phyloP scores from a whole-genome alignment of 23 red algal species.

The Agarophyton chilense region DNA sequence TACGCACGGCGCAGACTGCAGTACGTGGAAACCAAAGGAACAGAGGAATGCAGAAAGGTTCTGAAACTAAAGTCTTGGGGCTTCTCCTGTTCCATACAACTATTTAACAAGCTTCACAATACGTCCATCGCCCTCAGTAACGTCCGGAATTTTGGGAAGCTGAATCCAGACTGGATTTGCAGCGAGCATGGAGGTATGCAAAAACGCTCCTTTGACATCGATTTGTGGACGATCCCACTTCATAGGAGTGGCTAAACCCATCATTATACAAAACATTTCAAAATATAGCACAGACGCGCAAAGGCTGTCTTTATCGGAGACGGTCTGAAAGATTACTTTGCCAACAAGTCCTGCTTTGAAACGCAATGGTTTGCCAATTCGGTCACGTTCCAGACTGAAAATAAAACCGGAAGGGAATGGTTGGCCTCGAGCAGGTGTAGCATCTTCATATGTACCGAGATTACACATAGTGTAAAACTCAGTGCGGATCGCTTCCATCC shows the following conservation, averaged over 20 bases:
- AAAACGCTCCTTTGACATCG: conserved; percentile 1
- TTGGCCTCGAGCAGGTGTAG: no score
- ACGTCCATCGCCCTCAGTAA: neutral
- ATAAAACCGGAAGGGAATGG: no score
- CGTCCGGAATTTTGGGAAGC: neutral
- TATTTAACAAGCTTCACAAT: neutral
- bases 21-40: conserved; percentile 10
- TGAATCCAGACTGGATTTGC: conserved; percentile 7
- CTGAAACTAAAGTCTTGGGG: conserved; percentile 2
- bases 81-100: conserved; percentile 19
- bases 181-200: neutral
- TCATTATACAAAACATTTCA: neutral
- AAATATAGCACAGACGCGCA: conserved; percentile 16
- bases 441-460: no score
- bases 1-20: neutral
- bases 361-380: neutral
- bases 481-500: no score
- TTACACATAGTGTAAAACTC: no score
- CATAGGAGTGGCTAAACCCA: neutral
- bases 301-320: neutral
- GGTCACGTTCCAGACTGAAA: neutral
- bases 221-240: neutral
- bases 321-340: conserved; percentile 1
- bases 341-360: conserved; percentile 10
- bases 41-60: conserved; percentile 12